phyloP scores from a whole-genome alignment of 2,329 filamentous ascomycete species.

The Fusarium sp. region DNA sequence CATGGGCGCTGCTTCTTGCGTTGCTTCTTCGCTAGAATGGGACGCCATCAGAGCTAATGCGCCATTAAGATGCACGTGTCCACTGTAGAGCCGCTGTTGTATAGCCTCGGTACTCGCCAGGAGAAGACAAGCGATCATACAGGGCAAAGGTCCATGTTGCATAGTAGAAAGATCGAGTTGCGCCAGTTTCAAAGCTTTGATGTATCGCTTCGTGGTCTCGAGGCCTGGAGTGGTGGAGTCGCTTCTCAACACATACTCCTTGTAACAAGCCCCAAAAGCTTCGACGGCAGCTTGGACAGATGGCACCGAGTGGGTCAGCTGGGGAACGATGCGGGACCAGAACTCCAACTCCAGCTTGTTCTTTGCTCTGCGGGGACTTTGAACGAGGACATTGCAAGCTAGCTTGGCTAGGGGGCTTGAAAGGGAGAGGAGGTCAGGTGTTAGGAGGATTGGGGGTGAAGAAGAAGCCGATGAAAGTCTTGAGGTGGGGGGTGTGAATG shows the following conservation, averaged over 20 bases:
- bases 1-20: neutral
- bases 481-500: neutral
- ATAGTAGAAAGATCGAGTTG: conserved; percentile 29
- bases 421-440: neutral
- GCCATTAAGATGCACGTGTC: conserved; percentile 21
- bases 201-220: conserved; percentile 25
- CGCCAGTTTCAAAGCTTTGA: conserved; percentile 20
- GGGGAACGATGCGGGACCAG: conserved; percentile 33
- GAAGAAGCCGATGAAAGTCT: neutral
- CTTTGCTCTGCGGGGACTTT: conserved; percentile 30
- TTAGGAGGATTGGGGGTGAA: neutral
- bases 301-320: conserved; percentile 27
- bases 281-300: conserved; percentile 34
- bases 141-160: conserved; percentile 21
- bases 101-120: conserved; percentile 24
- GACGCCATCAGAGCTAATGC: conserved; percentile 30
- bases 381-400: conserved; percentile 18
- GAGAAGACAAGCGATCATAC: conserved; percentile 35
- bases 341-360: conserved; percentile 27
- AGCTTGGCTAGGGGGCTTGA: conserved; percentile 22
- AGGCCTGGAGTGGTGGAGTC: neutral
- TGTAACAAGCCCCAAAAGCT: conserved; percentile 31
- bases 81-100: conserved; percentile 23
- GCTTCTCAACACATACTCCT: conserved; percentile 26
- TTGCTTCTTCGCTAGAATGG: neutral